Conservation (phyloP, 345 rosid genomes). For the Hevea brasiliensis region DNA sequence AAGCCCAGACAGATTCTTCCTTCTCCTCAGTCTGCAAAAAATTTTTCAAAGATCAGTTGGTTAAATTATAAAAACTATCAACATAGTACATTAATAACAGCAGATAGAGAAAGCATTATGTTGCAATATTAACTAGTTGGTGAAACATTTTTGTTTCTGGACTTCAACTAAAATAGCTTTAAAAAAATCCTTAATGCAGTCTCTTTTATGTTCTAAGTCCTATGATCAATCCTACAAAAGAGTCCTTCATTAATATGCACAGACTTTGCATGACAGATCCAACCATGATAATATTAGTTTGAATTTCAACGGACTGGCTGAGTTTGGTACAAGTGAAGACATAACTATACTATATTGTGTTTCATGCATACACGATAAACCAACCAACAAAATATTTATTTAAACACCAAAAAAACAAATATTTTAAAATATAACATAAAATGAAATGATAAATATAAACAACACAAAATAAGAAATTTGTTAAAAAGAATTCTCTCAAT, state of each 20-base stretch:
- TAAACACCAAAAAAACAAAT: too few relatives aligned
- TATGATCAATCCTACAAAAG: neutral
- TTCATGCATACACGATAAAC: too few relatives aligned
- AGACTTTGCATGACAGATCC: neutral
- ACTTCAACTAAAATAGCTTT: neutral
- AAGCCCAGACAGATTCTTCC: slow-evolving; percentile 95
- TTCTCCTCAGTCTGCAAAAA: slow-evolving; percentile 65
- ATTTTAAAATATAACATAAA: too few relatives aligned
- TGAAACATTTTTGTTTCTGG: neutral
- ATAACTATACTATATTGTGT: too few relatives aligned
- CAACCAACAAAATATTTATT: too few relatives aligned
- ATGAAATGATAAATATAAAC: too few relatives aligned
- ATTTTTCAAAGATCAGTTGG: neutral
- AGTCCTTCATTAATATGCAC: neutral
- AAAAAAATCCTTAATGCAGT: neutral
- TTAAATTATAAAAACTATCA: neutral
- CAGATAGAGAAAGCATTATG: neutral
- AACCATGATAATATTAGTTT: neutral
- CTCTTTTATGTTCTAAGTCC: neutral
- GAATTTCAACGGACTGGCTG: neutral
- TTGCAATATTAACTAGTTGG: neutral
- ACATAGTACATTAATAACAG: neutral
- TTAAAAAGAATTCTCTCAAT: too few relatives aligned
- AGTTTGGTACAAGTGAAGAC: too few relatives aligned
- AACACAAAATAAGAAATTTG: too few relatives aligned